These are phyloP conservation scores for Cercospora citrullina DNA, from an alignment of 2,329 filamentous ascomycete species.

Conservation along the genomic window DNA sequence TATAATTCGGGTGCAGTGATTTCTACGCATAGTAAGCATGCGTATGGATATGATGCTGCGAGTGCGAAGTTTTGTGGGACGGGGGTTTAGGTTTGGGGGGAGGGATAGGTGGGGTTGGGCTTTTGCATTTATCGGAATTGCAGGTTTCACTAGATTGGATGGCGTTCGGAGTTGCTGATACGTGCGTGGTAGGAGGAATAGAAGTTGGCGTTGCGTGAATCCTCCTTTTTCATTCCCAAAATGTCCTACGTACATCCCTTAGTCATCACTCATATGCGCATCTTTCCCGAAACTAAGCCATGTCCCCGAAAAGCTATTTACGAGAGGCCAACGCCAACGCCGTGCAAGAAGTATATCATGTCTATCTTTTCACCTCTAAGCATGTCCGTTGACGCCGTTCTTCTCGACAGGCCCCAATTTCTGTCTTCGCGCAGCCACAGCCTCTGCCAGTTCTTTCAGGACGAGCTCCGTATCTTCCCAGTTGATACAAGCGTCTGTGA, in stretches of 20 bases:
- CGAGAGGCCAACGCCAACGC: not conserved
- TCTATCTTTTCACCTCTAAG: slow-evolving; percentile 2
- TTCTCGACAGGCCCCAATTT: slow-evolving; percentile 40
- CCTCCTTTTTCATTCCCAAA: not conserved
- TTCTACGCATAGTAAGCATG: not conserved
- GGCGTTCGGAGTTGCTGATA: not conserved
- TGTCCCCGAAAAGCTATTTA: not conserved
- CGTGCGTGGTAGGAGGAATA: not conserved
- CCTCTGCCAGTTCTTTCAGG: slow-evolving; percentile 73
- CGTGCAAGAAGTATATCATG: not conserved
- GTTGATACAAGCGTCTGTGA: slow-evolving; percentile 94
- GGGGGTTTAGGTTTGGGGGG: not conserved
- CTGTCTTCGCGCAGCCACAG: slow-evolving; percentile 72
- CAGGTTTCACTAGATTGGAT: too few relatives aligned
- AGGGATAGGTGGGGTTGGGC: too few relatives aligned
- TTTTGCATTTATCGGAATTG: too few relatives aligned
- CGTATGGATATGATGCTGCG: not conserved
- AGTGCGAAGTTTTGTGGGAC: not conserved
- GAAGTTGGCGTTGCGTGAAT: not conserved
- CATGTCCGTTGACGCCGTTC: slow-evolving; percentile 30
- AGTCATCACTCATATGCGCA: not conserved
- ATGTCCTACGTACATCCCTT: not conserved
- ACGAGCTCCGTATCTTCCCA: slow-evolving; percentile 87
- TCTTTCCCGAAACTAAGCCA: not conserved
- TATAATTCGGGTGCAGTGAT: not conserved